Conservation (phyloP, 306 rosid species). For the Vigna mungo region DNA sequence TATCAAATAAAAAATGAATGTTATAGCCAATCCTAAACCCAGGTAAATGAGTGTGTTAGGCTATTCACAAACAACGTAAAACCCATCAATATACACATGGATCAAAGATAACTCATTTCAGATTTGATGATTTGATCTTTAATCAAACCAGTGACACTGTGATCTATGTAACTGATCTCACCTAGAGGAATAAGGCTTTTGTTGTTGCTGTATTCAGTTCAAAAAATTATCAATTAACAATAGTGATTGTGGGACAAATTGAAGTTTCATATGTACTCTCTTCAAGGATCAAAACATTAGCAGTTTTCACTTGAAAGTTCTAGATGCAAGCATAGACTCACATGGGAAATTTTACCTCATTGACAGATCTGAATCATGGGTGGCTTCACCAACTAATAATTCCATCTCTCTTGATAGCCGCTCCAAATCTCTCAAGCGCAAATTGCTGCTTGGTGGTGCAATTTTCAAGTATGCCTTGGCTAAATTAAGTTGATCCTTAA, state of each 20-base stretch:
- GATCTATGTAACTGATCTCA: no score
- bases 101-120: no score
- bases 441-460: conserved; percentile 42
- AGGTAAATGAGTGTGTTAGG: no score
- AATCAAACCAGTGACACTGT: no score
- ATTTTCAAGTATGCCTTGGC: conserved; percentile 48
- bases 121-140: no score
- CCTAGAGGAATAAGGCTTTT: no score
- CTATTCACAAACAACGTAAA: no score
- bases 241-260: neutral
- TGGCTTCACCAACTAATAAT: conserved; percentile 31
- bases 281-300: neutral
- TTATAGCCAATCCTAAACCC: no score
- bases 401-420: conserved; percentile 38
- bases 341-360: conserved; percentile 39
- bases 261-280: neutral
- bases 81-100: no score
- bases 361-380: conserved; percentile 40
- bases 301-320: conserved; percentile 16
- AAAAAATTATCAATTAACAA: no score
- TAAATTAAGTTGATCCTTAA: conserved; percentile 40
- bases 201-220: no score
- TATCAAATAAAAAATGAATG: neutral
- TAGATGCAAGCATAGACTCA: conserved; percentile 28
- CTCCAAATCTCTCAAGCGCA: conserved; percentile 44